These are phyloP conservation scores for Aaosphaeria arxii DNA, from an alignment of 2,329 filamentous ascomycete species.

Conservation along the genomic window DNA sequence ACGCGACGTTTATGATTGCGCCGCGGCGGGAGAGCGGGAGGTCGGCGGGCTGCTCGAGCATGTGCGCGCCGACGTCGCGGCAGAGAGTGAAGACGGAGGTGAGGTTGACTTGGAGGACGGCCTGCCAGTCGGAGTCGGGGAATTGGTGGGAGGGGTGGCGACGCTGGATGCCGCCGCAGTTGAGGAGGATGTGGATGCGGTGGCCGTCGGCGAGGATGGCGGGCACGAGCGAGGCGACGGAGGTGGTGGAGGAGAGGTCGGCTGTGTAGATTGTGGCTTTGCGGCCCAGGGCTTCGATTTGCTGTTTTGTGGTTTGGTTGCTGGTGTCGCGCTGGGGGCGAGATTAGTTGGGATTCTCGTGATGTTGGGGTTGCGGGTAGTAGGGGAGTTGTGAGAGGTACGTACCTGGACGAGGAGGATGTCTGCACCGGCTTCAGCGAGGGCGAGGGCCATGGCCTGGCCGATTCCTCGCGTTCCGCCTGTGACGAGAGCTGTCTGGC, in stretches of 20 bases:
- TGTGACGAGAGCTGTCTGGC: constrained; percentile 50
- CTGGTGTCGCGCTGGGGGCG: constrained; percentile 51
- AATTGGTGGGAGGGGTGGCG: constrained; percentile 74
- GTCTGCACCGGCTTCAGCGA: constrained; percentile 51
- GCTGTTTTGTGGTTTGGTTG: constrained; percentile 57
- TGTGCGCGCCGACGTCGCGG: constrained; percentile 75
- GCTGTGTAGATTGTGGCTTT: constrained; percentile 66
- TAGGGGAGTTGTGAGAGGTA: not conserved
- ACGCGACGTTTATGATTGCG: constrained; percentile 80
- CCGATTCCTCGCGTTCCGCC: constrained; percentile 51
- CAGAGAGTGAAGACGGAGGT: constrained; percentile 74
- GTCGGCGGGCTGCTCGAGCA: constrained; percentile 57
- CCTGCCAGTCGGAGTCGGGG: constrained; percentile 72
- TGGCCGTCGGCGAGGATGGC: constrained; percentile 59
- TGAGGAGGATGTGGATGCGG: constrained; percentile 74
- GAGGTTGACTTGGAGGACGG: constrained; percentile 84
- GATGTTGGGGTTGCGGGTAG: not conserved
- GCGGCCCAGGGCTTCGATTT: constrained; percentile 64
- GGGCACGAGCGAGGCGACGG: constrained; percentile 61
- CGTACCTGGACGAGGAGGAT: constrained; percentile 49
- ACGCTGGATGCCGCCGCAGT: constrained; percentile 83
- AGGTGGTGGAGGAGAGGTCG: constrained; percentile 62
- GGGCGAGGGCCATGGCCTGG: constrained; percentile 49
- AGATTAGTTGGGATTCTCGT: constrained; percentile 1
- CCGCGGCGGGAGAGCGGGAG: constrained; percentile 57